phyloP scores from a whole-genome alignment of 192 early-diverging fungal genomes.

The Coemansia pectinata region DNA sequence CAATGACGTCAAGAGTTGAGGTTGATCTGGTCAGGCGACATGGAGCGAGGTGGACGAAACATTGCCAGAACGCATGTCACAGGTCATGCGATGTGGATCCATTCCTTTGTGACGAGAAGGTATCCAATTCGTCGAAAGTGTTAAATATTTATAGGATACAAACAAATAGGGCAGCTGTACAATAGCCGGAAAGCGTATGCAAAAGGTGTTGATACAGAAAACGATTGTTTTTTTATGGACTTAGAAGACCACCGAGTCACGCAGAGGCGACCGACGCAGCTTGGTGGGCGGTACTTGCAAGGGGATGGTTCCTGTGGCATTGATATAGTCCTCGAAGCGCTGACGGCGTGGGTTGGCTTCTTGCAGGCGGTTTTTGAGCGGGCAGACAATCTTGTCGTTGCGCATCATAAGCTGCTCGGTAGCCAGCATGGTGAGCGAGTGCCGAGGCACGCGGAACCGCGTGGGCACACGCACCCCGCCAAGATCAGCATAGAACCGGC shows the following conservation, averaged over 20 bases:
- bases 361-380: slow-evolving; percentile 52
- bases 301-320: slow-evolving; percentile 34
- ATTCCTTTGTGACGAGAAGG: too few species aligned
- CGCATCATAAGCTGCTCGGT: slow-evolving; percentile 54
- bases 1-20: neutral
- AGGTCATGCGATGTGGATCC: neutral
- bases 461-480: slow-evolving; percentile 45
- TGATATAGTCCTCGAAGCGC: slow-evolving; percentile 47
- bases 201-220: neutral
- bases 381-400: slow-evolving; percentile 53
- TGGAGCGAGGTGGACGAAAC: neutral
- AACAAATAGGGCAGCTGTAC: neutral
- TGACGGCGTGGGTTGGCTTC: slow-evolving; percentile 45
- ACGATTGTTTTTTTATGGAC: neutral
- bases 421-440: slow-evolving; percentile 51
- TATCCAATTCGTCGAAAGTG: neutral
- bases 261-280: slow-evolving; percentile 23
- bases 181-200: neutral
- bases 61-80: neutral
- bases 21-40: neutral
- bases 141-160: neutral
- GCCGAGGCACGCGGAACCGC: slow-evolving; percentile 39
- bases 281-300: slow-evolving; percentile 2
- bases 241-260: slow-evolving; percentile 11
- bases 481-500: slow-evolving; percentile 40